A percentile compares a stretch with the other conserved stretches of the same genome.
These are phyloP conservation scores for Pseudogymnoascus verrucosus DNA, from an alignment of 2,329 filamentous ascomycete species.

Conservation along the genomic window DNA sequence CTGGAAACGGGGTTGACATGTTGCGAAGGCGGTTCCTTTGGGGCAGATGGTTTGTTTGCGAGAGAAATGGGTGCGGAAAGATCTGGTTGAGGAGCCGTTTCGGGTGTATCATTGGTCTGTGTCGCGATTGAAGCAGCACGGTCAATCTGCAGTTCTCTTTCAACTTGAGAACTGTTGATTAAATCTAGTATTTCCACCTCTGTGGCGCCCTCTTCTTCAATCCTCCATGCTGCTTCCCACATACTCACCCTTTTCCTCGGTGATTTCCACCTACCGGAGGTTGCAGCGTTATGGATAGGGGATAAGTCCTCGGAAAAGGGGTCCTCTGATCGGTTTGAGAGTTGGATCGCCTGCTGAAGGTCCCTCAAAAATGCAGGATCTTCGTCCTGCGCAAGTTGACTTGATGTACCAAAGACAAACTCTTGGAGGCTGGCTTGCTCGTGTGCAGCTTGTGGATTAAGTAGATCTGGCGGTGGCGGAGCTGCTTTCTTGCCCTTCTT, in stretches of 20 bases:
- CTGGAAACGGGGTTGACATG: neutral
- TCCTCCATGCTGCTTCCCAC: constrained; percentile 65
- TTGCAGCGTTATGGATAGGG: neutral
- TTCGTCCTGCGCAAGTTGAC: constrained; percentile 67
- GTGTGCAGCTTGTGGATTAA: constrained; percentile 62
- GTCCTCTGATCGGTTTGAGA: constrained; percentile 42
- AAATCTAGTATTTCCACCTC: constrained; percentile 56
- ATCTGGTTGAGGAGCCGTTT: neutral
- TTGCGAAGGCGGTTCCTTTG: neutral
- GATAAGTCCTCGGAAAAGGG: constrained; percentile 11
- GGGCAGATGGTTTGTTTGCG: neutral
- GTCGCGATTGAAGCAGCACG: neutral
- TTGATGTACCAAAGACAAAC: constrained; percentile 79
- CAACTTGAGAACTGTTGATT: constrained; percentile 27
- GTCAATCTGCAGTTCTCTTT: neutral
- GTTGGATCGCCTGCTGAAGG: constrained; percentile 52
- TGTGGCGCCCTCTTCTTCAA: constrained; percentile 55
- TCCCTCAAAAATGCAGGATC: constrained; percentile 58
- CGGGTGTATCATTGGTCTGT: neutral
- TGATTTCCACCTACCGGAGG: constrained; percentile 9
- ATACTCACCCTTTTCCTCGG: constrained; percentile 35
- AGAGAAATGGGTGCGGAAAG: neutral
- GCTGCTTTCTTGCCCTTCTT: constrained; percentile 31
- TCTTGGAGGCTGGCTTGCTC: constrained; percentile 61
- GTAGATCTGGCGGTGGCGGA: constrained; percentile 41